Percentiles rank a stretch among this genome's conserved stretches.
These are phyloP conservation scores for Mycosphaerelloides madeirae DNA, from an alignment of 2,329 filamentous ascomycete species.

Conservation along the genomic window DNA sequence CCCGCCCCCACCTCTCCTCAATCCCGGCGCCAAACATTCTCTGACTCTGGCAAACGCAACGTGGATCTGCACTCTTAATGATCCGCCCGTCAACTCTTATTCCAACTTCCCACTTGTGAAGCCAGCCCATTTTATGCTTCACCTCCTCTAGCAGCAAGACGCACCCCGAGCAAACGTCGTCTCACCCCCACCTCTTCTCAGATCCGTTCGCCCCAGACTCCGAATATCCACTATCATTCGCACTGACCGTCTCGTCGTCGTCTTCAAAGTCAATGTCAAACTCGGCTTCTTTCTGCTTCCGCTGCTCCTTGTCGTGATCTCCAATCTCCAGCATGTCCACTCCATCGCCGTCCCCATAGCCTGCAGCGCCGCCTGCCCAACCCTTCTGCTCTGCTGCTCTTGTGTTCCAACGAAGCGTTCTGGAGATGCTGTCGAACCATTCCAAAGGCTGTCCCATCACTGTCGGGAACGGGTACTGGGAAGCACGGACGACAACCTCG, in stretches of 20 bases:
- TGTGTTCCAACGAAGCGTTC: constrained; percentile 92
- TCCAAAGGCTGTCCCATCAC: constrained; percentile 85
- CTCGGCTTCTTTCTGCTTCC: constrained; percentile 49
- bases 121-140: neutral
- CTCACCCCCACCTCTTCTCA: constrained; percentile 18
- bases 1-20: too few species aligned
- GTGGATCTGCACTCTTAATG: too few species aligned
- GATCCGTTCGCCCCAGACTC: constrained; percentile 15
- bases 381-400: constrained; percentile 87
- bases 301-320: constrained; percentile 42
- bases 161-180: too few species aligned
- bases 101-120: neutral
- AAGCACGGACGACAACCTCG: constrained; percentile 92
- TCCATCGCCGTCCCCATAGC: constrained; percentile 31
- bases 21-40: too few species aligned
- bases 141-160: too few species aligned
- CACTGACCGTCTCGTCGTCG: constrained; percentile 39
- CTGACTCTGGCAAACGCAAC: too few species aligned
- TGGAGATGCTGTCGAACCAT: constrained; percentile 94
- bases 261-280: constrained; percentile 95
- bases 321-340: constrained; percentile 21
- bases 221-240: constrained; percentile 29
- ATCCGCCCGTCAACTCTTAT: too few species aligned
- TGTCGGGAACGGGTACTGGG: constrained; percentile 94
- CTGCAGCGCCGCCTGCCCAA: constrained; percentile 62